Percentiles rank a stretch among this genome's conserved stretches.
Conservation (phyloP, 83 land plant species). For the Larix sibirica region DNA sequence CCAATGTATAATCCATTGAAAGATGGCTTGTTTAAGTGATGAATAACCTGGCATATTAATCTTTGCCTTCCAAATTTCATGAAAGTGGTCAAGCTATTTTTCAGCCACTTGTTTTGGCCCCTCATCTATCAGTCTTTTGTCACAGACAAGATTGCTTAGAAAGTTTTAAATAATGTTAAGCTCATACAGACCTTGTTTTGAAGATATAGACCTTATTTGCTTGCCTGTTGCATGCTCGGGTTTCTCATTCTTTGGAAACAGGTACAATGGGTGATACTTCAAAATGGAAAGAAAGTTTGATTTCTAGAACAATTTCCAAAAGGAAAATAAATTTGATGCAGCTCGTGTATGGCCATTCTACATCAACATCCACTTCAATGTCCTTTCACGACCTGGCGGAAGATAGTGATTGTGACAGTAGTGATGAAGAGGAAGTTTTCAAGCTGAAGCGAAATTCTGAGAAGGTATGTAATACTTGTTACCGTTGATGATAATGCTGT, state of each 20-base stretch:
- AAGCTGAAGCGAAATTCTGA: conserved; percentile 56
- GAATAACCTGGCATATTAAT: neutral
- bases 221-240: conserved; percentile 7
- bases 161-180: neutral
- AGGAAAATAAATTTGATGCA: conserved; percentile 72
- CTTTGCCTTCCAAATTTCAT: neutral
- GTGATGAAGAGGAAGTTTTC: conserved; percentile 89
- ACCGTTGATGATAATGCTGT: neutral
- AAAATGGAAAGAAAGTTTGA: conserved; percentile 86
- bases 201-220: neutral
- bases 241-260: conserved; percentile 17
- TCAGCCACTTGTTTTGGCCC: neutral
- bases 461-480: conserved; percentile 44
- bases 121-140: neutral
- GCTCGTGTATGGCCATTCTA: conserved; percentile 78
- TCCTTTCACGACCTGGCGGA: conserved; percentile 25
- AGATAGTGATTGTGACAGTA: conserved; percentile 56
- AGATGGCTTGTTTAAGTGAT: neutral
- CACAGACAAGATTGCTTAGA: neutral
- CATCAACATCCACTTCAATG: conserved; percentile 24
- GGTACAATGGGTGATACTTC: conserved; percentile 62
- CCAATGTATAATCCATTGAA: no score
- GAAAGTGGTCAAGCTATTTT: neutral
- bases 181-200: neutral
- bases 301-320: conserved; percentile 39